Conservation (phyloP, 805 yeast species). For the Starmera pachycereana region DNA sequence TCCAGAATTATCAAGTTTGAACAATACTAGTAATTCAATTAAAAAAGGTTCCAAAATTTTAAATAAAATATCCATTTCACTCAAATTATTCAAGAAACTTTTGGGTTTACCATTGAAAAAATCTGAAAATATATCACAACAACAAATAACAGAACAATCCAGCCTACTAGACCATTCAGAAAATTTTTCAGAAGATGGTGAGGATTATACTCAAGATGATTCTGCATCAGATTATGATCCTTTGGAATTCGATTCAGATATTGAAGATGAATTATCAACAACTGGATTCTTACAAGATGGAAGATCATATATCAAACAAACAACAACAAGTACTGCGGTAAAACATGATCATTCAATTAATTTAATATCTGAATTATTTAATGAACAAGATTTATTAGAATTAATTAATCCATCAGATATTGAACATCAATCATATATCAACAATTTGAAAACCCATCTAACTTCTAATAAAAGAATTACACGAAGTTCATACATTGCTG, state of each 20-base stretch:
- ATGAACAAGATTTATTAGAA: slow-evolving; percentile 15
- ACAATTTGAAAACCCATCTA: slow-evolving; percentile 12
- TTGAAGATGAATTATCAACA: slow-evolving; percentile 16
- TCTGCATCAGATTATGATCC: slow-evolving; percentile 18
- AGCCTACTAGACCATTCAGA: slow-evolving; percentile 26
- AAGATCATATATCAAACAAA: background rate
- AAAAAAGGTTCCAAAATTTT: background rate
- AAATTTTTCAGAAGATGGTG: slow-evolving; percentile 14
- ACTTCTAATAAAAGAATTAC: slow-evolving; percentile 20
- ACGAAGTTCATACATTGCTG: slow-evolving; percentile 21
- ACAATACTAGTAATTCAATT: too few relatives aligned
- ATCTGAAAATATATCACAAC: slow-evolving; percentile 10
- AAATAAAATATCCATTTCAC: slow-evolving; percentile 6
- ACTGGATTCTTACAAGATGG: slow-evolving; percentile 5
- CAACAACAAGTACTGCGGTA: background rate
- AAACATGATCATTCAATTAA: background rate
- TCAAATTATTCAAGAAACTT: slow-evolving; percentile 1
- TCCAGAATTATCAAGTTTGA: slow-evolving; percentile 6
- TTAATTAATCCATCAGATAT: slow-evolving; percentile 19
- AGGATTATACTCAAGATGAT: slow-evolving; percentile 9
- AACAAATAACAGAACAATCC: too few relatives aligned
- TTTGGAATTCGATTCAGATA: slow-evolving; percentile 22
- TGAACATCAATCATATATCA: slow-evolving; percentile 9
- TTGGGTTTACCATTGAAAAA: background rate
- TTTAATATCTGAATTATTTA: slow-evolving; percentile 12